Evolutionary conservation across 768 basidiomycete species (phyloP).

Genomic region (Trametes maxima): DNA sequence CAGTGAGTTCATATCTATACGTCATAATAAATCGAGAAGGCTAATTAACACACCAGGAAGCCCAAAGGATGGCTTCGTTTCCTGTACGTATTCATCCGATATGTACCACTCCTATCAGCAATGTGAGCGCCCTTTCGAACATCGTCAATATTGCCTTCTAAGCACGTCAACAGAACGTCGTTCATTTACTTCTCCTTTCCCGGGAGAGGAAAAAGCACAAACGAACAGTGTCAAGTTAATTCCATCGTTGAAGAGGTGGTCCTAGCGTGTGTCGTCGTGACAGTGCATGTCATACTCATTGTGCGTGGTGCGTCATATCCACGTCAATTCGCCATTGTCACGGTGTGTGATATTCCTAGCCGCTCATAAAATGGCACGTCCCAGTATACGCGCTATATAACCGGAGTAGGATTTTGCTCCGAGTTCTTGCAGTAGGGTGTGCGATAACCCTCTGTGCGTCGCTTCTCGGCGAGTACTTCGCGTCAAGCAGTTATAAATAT

Average conservation of each 20-base stretch:
- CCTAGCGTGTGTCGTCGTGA: neutral
- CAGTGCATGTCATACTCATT: constrained; percentile 11
- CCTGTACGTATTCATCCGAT: constrained; percentile 3
- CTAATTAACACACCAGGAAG: too few species aligned
- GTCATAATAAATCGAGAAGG: neutral
- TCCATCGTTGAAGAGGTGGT: neutral
- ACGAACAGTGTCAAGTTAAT: neutral
- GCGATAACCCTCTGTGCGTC: neutral
- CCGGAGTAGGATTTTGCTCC: neutral
- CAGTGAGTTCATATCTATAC: neutral
- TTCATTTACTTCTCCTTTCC: neutral
- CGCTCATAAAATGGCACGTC: neutral
- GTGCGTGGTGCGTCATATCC: constrained; percentile 7
- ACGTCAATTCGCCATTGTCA: too few species aligned
- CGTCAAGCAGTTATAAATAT: neutral
- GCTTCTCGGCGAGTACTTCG: neutral
- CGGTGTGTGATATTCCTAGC: neutral
- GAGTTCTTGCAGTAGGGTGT: neutral
- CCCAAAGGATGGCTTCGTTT: neutral
- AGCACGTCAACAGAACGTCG: neutral
- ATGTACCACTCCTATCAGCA: neutral
- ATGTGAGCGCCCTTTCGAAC: neutral
- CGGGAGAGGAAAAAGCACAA: neutral
- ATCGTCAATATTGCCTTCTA: too few species aligned
- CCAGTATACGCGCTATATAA: constrained; percentile 12